Evolutionary conservation across 1,284 basidiomycete genomes (phyloP).

Genomic region (Wolfiporia cocos): DNA sequence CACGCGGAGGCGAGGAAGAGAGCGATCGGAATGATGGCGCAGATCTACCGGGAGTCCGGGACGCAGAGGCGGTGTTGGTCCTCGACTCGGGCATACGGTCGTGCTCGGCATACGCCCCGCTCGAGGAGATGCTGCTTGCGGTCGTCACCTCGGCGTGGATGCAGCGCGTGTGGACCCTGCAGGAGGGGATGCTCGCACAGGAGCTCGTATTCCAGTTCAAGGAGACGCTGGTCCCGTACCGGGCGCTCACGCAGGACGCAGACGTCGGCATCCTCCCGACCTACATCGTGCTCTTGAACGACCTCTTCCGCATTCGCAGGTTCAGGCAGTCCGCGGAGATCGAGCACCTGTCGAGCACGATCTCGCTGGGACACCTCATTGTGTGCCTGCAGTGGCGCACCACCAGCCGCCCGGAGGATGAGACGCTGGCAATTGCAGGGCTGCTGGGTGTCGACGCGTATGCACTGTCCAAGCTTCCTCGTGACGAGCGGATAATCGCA

Average conservation of each 20-base stretch:
- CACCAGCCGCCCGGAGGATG: too few relatives aligned
- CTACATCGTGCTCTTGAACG: too few relatives aligned
- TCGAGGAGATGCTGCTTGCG: constrained; percentile 8
- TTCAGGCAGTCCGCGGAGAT: neutral
- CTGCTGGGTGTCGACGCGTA: constrained; percentile 1
- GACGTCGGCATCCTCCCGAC: neutral
- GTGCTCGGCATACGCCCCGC: too few relatives aligned
- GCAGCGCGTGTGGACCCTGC: constrained; percentile 11
- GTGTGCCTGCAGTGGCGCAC: too few relatives aligned
- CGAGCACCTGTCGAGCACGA: neutral
- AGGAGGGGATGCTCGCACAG: constrained; percentile 8
- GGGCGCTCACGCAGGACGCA: neutral
- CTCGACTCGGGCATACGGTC: too few relatives aligned
- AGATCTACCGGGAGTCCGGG: too few relatives aligned
- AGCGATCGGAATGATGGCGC: too few relatives aligned
- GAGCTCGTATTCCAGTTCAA: constrained; percentile 6
- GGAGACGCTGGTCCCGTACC: neutral
- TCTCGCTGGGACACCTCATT: neutral
- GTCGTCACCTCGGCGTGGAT: constrained; percentile 12
- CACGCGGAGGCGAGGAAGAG: too few relatives aligned
- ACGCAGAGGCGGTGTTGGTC: too few relatives aligned
- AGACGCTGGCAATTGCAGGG: too few relatives aligned
- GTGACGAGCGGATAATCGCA: constrained; percentile 1
- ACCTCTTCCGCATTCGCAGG: neutral
- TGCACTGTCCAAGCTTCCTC: neutral